Percentiles rank a stretch among this genome's conserved stretches.
Conservation (phyloP, 306 rosid genomes). For the Sesbania bispinosa region DNA sequence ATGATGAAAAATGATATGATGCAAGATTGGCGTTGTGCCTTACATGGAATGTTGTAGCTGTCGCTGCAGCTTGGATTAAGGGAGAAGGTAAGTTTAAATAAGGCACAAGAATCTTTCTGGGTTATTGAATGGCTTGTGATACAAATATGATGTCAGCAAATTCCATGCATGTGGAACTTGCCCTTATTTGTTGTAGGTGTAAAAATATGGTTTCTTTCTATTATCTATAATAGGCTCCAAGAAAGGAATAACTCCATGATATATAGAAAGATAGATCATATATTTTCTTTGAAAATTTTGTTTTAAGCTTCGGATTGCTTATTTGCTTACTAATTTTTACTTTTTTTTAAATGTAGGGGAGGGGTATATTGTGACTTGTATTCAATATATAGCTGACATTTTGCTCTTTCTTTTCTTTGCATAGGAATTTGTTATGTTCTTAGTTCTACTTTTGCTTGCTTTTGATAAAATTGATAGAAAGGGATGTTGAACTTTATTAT, state of each 20-base stretch:
- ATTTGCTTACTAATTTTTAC: too few species aligned
- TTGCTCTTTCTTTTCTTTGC: too few species aligned
- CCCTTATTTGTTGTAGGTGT: constrained; percentile 55
- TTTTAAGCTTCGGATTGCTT: too few species aligned
- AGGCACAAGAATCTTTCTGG: background rate
- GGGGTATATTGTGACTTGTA: too few species aligned
- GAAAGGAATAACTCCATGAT: too few species aligned
- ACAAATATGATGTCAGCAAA: constrained; percentile 16
- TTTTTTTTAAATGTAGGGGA: too few species aligned
- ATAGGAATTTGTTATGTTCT: too few species aligned
- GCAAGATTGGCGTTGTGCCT: constrained; percentile 82
- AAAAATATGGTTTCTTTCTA: constrained; percentile 88
- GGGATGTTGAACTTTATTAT: background rate
- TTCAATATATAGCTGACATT: too few species aligned
- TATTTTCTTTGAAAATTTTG: too few species aligned
- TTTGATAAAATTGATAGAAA: background rate
- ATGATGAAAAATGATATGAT: constrained; percentile 36
- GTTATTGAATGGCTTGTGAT: constrained; percentile 9
- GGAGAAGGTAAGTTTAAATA: constrained; percentile 67
- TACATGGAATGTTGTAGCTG: constrained; percentile 79
- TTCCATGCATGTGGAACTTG: constrained; percentile 19
- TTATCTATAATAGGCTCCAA: too few species aligned
- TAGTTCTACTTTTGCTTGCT: too few species aligned
- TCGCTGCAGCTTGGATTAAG: constrained; percentile 91
- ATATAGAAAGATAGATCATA: too few species aligned